Base-by-base conservation (phyloP, 2,329 filamentous ascomycete species). In the Venturia pyrina region DNA sequence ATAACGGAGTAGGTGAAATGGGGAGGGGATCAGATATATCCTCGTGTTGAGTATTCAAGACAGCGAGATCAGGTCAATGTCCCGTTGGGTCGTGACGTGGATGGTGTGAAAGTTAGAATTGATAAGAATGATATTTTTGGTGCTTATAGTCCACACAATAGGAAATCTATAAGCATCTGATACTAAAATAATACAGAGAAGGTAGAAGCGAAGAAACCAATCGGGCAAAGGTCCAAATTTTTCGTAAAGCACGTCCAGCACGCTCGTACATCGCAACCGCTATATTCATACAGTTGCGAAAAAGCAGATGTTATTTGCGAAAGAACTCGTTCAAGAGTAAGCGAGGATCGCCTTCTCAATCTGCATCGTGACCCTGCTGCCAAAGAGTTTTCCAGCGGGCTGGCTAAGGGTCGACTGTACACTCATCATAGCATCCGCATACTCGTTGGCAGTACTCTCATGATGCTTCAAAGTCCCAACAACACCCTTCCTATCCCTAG, bases 371-470 rank as follows among this genome's bases (percentile, higher is more conserved):
- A 59, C 53, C 53, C 53, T 59, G 17, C 28, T 34, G 1, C 53
- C 53, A n/a, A 59, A 40, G 5, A n/a, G 19, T 24, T 59, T 59
- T 32, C 28, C 53, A 37, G 53, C 53, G 3, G 53, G 53, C 53
- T 59, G 53, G 6, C 19, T 59, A 19, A 59, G 13, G 3, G 53
- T 59, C 28, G 53, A n/a, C 19, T 59, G 53, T 5, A 59, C 53
- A 59, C 53, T 59, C 53, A 59, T 37, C 10, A 59, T 3, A 59
- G 53, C 53, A n/a, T 59, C 53, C 5, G 53, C 53, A 59, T 59
- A 59, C 53, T 59, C 53, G 19, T 59, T 59, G 5, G 53, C 53
- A 19, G 28, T 59, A 37, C 28, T 59, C 53, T 37, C 53, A 37
- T 59, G 53, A 37, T 59, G 53, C 28, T 59, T 59, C 53, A 59